These are phyloP conservation scores for Fusarium keratoplasticum DNA, from an alignment of 2,329 filamentous ascomycete species.

Conservation along the genomic window DNA sequence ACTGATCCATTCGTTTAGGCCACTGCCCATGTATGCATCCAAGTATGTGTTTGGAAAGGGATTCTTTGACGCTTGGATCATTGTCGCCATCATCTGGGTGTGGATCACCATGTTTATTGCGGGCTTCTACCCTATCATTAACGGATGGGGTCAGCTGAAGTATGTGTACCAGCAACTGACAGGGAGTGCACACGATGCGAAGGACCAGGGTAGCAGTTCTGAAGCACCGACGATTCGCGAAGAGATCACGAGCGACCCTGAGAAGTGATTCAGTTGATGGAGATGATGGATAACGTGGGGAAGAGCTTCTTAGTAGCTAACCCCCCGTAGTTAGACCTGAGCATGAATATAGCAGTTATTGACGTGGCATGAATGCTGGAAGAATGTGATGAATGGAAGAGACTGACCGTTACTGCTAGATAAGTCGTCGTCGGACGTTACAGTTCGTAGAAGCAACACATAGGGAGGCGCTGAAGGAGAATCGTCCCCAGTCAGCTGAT, in stretches of 20 bases:
- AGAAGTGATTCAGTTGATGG: not conserved
- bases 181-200: not conserved
- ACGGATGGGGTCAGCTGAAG: constrained; percentile 52
- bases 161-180: not conserved
- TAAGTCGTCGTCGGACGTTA: too few species aligned
- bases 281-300: too few species aligned
- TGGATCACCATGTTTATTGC: constrained; percentile 63
- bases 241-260: not conserved
- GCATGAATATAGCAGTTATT: not conserved
- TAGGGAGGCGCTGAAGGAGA: not conserved
- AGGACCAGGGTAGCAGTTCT: not conserved
- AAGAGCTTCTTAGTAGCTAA: too few species aligned
- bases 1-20: constrained; percentile 35
- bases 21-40: constrained; percentile 65
- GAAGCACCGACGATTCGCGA: not conserved
- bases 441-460: too few species aligned
- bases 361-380: not conserved
- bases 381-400: not conserved
- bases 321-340: not conserved
- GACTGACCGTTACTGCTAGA: not conserved
- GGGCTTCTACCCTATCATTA: constrained; percentile 61
- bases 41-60: constrained; percentile 60
- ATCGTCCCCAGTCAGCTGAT: not conserved
- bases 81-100: constrained; percentile 64
- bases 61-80: constrained; percentile 64